Conservation (phyloP, 2,329 filamentous ascomycete species). For the Raffaelea arxii region DNA sequence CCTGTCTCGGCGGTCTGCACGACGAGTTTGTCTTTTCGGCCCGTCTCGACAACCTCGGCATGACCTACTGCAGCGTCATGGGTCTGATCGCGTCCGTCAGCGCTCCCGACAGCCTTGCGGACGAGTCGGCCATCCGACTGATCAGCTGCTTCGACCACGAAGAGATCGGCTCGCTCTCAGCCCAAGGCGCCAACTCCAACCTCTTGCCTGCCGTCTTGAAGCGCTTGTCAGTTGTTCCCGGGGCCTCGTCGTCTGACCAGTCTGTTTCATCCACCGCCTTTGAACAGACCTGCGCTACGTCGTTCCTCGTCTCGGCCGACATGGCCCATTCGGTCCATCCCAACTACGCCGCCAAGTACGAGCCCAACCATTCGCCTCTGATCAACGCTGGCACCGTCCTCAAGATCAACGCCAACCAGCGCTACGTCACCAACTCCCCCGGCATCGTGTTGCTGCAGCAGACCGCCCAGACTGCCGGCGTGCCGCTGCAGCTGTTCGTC, state of each 20-base stretch:
- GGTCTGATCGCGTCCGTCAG: constrained; percentile 74
- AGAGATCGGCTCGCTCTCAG: constrained; percentile 86
- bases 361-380: constrained; percentile 78
- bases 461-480: constrained; percentile 61
- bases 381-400: constrained; percentile 97
- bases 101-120: constrained; percentile 57
- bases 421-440: constrained; percentile 92
- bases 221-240: constrained; percentile 70
- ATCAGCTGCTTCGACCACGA: constrained; percentile 96
- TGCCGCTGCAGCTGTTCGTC: constrained; percentile 91
- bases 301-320: constrained; percentile 90
- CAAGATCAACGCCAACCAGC: constrained; percentile 96
- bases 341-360: constrained; percentile 89
- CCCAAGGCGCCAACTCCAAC: constrained; percentile 90
- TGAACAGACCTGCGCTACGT: constrained; percentile 83
- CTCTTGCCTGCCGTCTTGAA: constrained; percentile 79
- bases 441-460: constrained; percentile 91
- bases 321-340: constrained; percentile 97
- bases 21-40: constrained; percentile 95
- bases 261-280: constrained; percentile 71
- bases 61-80: constrained; percentile 87
- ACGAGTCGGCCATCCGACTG: constrained; percentile 62
- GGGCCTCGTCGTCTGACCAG: constrained; percentile 28
- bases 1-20: constrained; percentile 78
- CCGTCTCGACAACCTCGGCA: constrained; percentile 90